These are phyloP conservation scores for Solanum dulcamara DNA, from an alignment of 257 asterid species.

Conservation along the genomic window DNA sequence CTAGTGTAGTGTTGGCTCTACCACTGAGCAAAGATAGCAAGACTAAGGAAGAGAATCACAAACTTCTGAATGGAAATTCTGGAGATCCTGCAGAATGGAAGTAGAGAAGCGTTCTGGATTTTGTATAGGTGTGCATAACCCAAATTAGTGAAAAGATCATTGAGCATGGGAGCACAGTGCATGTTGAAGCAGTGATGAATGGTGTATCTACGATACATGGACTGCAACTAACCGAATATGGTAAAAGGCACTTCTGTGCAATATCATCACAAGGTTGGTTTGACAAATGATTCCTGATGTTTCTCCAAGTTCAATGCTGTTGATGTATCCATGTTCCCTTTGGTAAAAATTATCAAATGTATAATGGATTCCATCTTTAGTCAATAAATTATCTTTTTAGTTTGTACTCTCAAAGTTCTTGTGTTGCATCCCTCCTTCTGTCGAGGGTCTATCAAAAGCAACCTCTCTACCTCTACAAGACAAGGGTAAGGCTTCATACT, in stretches of 20 bases:
- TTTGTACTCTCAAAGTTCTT: background rate
- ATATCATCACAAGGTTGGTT: background rate
- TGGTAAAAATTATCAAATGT: slow-evolving; percentile 18
- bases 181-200: slow-evolving; percentile 22
- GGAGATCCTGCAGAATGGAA: slow-evolving; percentile 48
- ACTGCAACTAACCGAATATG: background rate
- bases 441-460: background rate
- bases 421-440: background rate
- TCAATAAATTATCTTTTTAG: background rate
- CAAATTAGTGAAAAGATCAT: slow-evolving; percentile 30
- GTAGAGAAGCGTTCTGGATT: background rate
- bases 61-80: slow-evolving; percentile 30
- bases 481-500: background rate
- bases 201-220: background rate
- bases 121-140: slow-evolving; percentile 31
- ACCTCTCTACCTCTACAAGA: background rate
- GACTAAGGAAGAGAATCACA: slow-evolving; percentile 57
- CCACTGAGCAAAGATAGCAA: slow-evolving; percentile 57
- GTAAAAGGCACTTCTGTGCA: background rate
- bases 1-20: slow-evolving; percentile 36
- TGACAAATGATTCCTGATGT: background rate
- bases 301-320: background rate
- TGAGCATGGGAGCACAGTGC: slow-evolving; percentile 26
- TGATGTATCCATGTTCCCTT: background rate
- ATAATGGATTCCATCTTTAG: slow-evolving; percentile 5